Evolutionary conservation across 805 yeast genomes (phyloP).

Genomic region (Candida insectorum): DNA sequence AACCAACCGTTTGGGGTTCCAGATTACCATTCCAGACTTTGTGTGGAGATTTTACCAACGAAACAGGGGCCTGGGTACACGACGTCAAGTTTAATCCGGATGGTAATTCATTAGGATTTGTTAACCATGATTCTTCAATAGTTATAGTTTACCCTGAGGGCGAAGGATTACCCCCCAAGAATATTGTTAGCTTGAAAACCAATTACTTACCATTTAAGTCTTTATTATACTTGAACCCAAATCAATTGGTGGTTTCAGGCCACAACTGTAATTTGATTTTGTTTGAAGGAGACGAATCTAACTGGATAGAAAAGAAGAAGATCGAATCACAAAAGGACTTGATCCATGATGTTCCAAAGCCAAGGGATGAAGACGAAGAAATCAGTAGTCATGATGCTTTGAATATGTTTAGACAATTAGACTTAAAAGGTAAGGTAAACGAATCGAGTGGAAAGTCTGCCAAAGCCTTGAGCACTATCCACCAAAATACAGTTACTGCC

Average conservation of each 20-base stretch:
- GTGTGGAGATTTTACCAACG: slow-evolving; percentile 71
- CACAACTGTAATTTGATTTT: slow-evolving; percentile 88
- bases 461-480: slow-evolving; percentile 64
- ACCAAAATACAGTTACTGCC: slow-evolving; percentile 84
- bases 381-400: slow-evolving; percentile 73
- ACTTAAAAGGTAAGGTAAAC: slow-evolving; percentile 80
- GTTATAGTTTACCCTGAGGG: slow-evolving; percentile 76
- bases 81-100: slow-evolving; percentile 81
- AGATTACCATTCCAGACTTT: slow-evolving; percentile 91
- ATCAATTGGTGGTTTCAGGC: slow-evolving; percentile 81
- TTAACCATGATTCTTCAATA: slow-evolving; percentile 82
- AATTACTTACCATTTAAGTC: slow-evolving; percentile 78
- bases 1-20: slow-evolving; percentile 86
- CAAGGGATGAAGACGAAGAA: slow-evolving; percentile 38
- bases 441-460: slow-evolving; percentile 26
- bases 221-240: slow-evolving; percentile 63
- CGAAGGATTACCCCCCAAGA: slow-evolving; percentile 58
- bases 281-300: slow-evolving; percentile 63
- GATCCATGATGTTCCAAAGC: slow-evolving; percentile 44
- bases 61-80: slow-evolving; percentile 87
- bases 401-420: slow-evolving; percentile 93
- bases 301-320: slow-evolving; percentile 60
- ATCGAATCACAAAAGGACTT: slow-evolving; percentile 49
- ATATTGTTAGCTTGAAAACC: slow-evolving; percentile 58
- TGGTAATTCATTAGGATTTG: slow-evolving; percentile 76